A percentile compares a stretch with the other conserved stretches of the same genome.
phyloP scores from a whole-genome alignment of 371 early-diverging fungal genomes.

The Haplosporangium sp. region DNA sequence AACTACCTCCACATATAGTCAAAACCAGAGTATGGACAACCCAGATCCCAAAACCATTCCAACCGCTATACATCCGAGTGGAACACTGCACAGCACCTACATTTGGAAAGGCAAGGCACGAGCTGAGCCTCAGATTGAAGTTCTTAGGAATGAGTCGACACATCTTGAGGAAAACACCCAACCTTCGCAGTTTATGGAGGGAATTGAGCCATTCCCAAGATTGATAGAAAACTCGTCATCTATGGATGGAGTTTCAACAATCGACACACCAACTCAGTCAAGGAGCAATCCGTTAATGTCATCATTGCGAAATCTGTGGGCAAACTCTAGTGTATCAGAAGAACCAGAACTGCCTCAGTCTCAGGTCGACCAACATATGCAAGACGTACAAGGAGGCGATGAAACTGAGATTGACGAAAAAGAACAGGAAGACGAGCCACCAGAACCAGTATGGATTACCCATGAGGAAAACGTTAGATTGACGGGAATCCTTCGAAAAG shows the following conservation, averaged over 20 bases:
- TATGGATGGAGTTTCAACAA: not conserved
- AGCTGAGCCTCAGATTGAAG: no score
- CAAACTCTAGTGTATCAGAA: not conserved
- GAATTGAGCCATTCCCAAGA: no score
- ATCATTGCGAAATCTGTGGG: not conserved
- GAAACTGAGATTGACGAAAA: not conserved
- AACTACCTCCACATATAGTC: not conserved
- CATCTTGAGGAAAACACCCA: no score
- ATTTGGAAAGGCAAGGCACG: no score
- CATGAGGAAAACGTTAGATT: constrained; percentile 16
- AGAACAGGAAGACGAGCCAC: not conserved
- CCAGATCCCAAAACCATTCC: not conserved
- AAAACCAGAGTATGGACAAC: not conserved
- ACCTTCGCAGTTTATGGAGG: no score
- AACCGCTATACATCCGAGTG: no score
- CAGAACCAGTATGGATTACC: not conserved
- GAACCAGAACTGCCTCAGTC: not conserved
- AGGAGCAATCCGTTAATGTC: not conserved
- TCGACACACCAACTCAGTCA: not conserved
- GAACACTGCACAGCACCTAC: no score
- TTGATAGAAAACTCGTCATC: no score
- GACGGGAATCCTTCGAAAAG: constrained; percentile 19
- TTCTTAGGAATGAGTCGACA: no score
- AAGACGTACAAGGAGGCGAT: not conserved
- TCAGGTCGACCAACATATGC: not conserved